Evolutionary conservation across 2,329 filamentous ascomycete genomes (phyloP).

Genomic region (Orbilia quercus): DNA sequence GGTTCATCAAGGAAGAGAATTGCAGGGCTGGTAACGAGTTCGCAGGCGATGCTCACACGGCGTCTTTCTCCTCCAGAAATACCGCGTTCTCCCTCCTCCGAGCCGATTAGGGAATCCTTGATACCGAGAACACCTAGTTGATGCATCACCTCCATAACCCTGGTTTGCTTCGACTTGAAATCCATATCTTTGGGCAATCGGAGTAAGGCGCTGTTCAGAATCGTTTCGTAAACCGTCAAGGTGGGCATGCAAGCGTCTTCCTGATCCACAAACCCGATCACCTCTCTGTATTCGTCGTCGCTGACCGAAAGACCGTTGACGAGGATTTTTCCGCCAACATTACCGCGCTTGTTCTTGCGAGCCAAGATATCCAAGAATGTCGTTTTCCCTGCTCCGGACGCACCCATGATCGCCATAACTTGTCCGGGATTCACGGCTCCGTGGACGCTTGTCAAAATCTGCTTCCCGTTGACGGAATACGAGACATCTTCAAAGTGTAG

Average conservation of each 20-base stretch:
- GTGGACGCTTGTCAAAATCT: conserved; percentile 81
- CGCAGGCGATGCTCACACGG: conserved; percentile 95
- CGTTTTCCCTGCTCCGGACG: conserved; percentile 96
- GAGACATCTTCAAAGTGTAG: conserved; percentile 88
- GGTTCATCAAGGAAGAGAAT: conserved; percentile 98
- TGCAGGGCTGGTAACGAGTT: conserved; percentile 95
- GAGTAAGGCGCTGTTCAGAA: conserved; percentile 89
- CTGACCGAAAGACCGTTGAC: conserved; percentile 91
- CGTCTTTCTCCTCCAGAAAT: conserved; percentile 98
- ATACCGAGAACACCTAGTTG: conserved; percentile 96
- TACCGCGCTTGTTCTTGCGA: conserved; percentile 93
- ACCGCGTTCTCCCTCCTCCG: conserved; percentile 92
- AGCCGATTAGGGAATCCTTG: conserved; percentile 92
- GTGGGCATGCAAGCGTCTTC: conserved; percentile 97
- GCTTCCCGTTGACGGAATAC: conserved; percentile 86
- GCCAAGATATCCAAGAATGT: conserved; percentile 96
- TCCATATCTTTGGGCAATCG: conserved; percentile 94
- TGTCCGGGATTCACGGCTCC: conserved; percentile 95
- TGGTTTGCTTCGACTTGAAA: conserved; percentile 84
- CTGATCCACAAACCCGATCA: conserved; percentile 97
- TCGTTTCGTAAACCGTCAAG: conserved; percentile 96
- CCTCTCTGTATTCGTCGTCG: conserved; percentile 86
- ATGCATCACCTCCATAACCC: conserved; percentile 91
- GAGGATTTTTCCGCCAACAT: conserved; percentile 81
- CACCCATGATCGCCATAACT: conserved; percentile 96